Conservation (phyloP, 192 early-diverging fungal species). For the Entophlyctis luteolus region DNA sequence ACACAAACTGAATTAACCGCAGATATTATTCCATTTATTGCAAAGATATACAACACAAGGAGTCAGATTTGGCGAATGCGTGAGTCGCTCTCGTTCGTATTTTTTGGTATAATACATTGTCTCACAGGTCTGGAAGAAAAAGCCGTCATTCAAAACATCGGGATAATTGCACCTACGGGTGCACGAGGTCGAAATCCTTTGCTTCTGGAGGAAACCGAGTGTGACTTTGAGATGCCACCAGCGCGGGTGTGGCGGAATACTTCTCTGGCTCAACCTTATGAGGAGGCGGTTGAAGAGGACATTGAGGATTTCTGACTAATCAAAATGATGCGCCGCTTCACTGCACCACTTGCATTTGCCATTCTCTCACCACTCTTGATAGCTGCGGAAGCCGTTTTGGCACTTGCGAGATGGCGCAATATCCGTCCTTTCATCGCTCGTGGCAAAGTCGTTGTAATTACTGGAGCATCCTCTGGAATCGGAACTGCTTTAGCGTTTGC, state of each 20-base stretch:
- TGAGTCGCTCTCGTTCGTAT: background rate
- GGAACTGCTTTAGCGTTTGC: slow-evolving; percentile 61
- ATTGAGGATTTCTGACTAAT: background rate
- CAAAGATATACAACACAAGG: background rate
- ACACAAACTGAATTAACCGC: background rate
- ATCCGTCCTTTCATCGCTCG: background rate
- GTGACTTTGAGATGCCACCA: background rate
- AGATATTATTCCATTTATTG: background rate
- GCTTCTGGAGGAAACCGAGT: slow-evolving; percentile 7
- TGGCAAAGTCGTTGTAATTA: slow-evolving; percentile 48
- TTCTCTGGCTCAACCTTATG: too few relatives aligned
- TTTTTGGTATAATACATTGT: background rate
- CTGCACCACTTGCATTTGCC: background rate
- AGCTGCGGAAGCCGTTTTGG: background rate
- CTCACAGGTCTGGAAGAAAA: background rate
- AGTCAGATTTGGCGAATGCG: background rate
- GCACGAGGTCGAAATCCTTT: background rate
- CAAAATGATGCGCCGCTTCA: background rate
- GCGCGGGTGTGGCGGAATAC: background rate
- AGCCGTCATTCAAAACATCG: background rate
- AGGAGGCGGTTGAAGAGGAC: background rate
- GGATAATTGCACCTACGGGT: background rate
- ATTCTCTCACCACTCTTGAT: background rate
- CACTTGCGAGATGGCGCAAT: background rate
- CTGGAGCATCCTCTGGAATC: slow-evolving; percentile 78